phyloP scores from a whole-genome alignment of 148 eudicot genomes.

The Tetragonia tetragonoides region DNA sequence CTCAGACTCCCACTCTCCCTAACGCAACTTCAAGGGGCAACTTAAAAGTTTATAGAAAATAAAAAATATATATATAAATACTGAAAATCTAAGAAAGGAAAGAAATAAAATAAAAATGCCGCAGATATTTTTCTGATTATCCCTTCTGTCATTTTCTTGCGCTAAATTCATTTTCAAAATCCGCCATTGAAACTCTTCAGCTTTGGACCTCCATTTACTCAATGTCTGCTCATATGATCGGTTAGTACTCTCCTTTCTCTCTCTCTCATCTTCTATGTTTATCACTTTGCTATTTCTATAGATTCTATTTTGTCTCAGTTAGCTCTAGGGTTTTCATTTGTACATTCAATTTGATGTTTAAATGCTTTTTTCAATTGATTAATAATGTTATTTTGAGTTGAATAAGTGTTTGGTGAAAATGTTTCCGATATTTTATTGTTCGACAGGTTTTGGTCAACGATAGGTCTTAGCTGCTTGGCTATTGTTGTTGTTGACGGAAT shows the following conservation, averaged over 20 bases:
- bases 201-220: conserved; percentile 7
- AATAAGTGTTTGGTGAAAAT: neutral
- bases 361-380: neutral
- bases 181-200: conserved; percentile 43
- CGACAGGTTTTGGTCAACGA: conserved; percentile 32
- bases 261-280: neutral
- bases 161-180: conserved; percentile 11
- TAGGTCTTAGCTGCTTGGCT: conserved; percentile 12
- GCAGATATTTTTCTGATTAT: neutral
- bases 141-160: conserved; percentile 17
- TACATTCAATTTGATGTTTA: neutral
- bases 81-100: too few relatives aligned
- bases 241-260: conserved; percentile 17
- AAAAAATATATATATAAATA: too few relatives aligned
- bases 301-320: neutral
- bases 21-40: too few relatives aligned
- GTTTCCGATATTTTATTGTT: conserved; percentile 7
- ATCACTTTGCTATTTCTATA: neutral
- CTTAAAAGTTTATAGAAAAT: too few relatives aligned
- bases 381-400: neutral
- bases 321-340: conserved; percentile 19
- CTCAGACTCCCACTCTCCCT: too few relatives aligned
- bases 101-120: neutral
- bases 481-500: conserved; percentile 2
- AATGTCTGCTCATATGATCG: conserved; percentile 23